Percentiles rank a stretch among this genome's conserved stretches.
phyloP scores from a whole-genome alignment of 2,329 filamentous ascomycete genomes.

The Uncinocarpus reesii region DNA sequence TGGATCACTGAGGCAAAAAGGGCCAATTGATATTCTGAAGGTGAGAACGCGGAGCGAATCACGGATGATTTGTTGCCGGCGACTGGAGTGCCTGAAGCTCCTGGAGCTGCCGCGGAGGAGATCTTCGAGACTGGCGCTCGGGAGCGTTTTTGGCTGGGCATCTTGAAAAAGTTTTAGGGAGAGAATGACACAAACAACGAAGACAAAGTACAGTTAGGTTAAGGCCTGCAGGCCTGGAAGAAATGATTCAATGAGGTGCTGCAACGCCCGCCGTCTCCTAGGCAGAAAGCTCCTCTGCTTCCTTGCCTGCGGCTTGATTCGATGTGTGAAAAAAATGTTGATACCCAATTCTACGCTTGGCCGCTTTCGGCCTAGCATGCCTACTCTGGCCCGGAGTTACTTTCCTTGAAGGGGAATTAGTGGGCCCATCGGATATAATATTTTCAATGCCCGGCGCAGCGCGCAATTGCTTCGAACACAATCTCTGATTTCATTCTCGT shows the following conservation, averaged over 20 bases:
- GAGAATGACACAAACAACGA: not conserved
- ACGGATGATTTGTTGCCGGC: constrained; percentile 39
- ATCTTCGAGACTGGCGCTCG: constrained; percentile 36
- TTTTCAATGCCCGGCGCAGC: not conserved
- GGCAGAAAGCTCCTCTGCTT: constrained; percentile 6
- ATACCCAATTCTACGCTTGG: constrained; percentile 9
- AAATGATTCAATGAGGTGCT: not conserved
- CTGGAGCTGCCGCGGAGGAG: constrained; percentile 34
- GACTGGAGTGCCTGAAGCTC: constrained; percentile 29
- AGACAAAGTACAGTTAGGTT: not conserved
- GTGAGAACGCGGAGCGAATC: constrained; percentile 42
- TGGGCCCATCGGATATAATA: not conserved
- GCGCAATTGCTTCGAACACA: too few species aligned
- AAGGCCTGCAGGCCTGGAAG: not conserved
- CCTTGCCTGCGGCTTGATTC: constrained; percentile 1
- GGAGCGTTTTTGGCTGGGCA: constrained; percentile 38
- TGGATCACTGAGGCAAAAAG: constrained; percentile 47
- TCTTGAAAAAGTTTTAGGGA: constrained; percentile 20
- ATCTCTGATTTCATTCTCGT: too few species aligned
- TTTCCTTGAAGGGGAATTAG: not conserved
- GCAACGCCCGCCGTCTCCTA: not conserved
- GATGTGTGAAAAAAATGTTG: constrained; percentile 14
- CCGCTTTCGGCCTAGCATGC: constrained; percentile 9
- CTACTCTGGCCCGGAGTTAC: not conserved
- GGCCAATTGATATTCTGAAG: constrained; percentile 42